Evolutionary conservation across 192 early-diverging fungal species (phyloP).

Genomic region (Funneliformis mosseae): DNA sequence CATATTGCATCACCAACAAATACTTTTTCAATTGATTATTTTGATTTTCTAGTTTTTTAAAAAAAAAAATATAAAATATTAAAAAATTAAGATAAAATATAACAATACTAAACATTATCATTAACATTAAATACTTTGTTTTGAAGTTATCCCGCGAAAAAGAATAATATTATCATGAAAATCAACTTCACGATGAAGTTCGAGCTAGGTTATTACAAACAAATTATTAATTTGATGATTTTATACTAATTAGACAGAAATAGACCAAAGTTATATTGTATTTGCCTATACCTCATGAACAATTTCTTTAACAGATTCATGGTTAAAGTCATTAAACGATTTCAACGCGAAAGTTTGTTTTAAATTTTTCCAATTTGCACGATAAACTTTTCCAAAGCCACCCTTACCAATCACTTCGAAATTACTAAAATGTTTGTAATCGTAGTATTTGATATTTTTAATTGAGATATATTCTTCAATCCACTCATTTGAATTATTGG

Average conservation of each 20-base stretch:
- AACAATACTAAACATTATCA: too few relatives aligned
- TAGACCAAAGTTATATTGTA: neutral
- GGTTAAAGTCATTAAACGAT: neutral
- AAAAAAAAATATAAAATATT: too few relatives aligned
- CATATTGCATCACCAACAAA: too few relatives aligned
- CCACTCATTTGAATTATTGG: neutral
- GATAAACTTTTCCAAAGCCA: neutral
- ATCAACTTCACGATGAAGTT: too few relatives aligned
- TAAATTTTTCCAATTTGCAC: neutral
- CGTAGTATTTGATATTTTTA: neutral
- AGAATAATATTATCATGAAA: too few relatives aligned
- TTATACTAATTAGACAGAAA: neutral
- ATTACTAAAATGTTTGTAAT: neutral
- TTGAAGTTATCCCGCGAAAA: too few relatives aligned
- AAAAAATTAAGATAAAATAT: too few relatives aligned
- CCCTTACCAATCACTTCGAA: neutral
- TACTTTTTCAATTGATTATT: too few relatives aligned
- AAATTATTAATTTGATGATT: too few relatives aligned
- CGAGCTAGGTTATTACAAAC: too few relatives aligned
- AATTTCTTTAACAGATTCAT: neutral
- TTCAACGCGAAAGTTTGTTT: neutral
- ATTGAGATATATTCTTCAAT: neutral
- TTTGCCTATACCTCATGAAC: neutral
- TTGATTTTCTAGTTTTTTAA: neutral
- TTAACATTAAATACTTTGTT: neutral